phyloP scores from a whole-genome alignment of 257 asterid genomes.

The Eustoma russellianum region DNA sequence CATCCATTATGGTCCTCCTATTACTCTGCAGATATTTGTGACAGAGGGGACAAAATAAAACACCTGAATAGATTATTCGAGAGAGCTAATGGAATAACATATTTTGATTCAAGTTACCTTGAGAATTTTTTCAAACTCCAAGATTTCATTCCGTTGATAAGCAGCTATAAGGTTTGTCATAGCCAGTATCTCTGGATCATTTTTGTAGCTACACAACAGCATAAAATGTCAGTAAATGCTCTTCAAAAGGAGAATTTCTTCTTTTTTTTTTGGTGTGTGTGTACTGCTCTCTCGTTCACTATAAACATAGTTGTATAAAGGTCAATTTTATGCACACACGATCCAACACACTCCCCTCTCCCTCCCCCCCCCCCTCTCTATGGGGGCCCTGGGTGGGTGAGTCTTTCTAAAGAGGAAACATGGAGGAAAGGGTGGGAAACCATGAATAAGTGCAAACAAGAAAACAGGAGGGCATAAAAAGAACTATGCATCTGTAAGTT shows the following conservation, averaged over 20 bases:
- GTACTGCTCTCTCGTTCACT: too few relatives aligned
- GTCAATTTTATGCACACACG: too few relatives aligned
- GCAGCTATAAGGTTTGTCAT: constrained; percentile 98
- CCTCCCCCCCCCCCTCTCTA: too few relatives aligned
- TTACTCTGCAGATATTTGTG: constrained; percentile 54
- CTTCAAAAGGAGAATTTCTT: too few relatives aligned
- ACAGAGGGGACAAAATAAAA: constrained; percentile 1
- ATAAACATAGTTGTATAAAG: too few relatives aligned
- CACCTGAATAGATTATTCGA: constrained; percentile 9
- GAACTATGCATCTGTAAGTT: neutral
- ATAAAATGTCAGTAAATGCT: neutral
- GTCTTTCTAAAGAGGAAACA: neutral
- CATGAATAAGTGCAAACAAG: too few relatives aligned
- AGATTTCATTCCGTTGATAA: constrained; percentile 89
- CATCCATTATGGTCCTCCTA: constrained; percentile 97
- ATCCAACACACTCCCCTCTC: too few relatives aligned
- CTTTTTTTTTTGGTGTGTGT: too few relatives aligned
- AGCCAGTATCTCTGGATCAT: constrained; percentile 93
- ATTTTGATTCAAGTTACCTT: constrained; percentile 40
- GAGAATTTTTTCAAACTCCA: constrained; percentile 92
- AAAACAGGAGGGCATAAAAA: too few relatives aligned
- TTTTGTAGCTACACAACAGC: constrained; percentile 52
- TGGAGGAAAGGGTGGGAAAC: too few relatives aligned
- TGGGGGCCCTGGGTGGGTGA: too few relatives aligned
- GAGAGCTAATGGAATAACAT: neutral